Evolutionary conservation across 306 rosid species (phyloP), one percentile per base, ranked within the genome.

Genomic region (Malus asiatica): DNA sequence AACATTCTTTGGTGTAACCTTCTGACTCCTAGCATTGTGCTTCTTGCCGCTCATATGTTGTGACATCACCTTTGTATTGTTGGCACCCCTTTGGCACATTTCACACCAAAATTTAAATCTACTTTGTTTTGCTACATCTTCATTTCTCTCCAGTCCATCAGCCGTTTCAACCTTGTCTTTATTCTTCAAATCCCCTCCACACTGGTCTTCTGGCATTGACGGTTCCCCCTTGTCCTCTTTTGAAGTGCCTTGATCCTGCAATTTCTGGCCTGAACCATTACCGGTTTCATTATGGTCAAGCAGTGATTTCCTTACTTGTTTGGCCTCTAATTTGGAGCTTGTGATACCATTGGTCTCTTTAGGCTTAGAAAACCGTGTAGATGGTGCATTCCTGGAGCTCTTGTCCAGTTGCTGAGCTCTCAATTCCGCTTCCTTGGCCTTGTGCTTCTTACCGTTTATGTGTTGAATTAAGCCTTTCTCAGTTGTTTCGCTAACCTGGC

Each of bases 381-480:
- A 53, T n/a, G 72, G 48, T 38, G 65, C 77, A 16, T 74, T 40
- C 44, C 16, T 20, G 69, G 73, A 73, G 68, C 33, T 33, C 66
- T 73, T 81, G 48, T 65, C 76, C 19, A 18, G 60, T 42, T 60
- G 84, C 32, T 19, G 48, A 32, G 48, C 76, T 61, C 18, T 64
- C 29, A 85, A 52, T 14, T 66, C 40, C n/a, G 72, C 79, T 77
- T 81, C 91, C 58, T 71, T 87, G 71, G 89, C 80, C 84, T 66
- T 88, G 84, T 89, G 98, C 86, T 79, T 93, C 88, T 22, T 89
- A 29, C 98, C 86, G 5, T 75, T 80, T 63, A 89, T 80, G 80
- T 91, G 93, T 5, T 68, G 70, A 16, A 74, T 68, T 23, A 93
- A 82, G 11, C 6, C 71, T 27, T 16, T 79, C 81, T 89, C 81